Evolutionary conservation across 768 basidiomycete genomes (phyloP), one percentile per base, ranked within the genome.

Genomic region (Tricholoma terreum): DNA sequence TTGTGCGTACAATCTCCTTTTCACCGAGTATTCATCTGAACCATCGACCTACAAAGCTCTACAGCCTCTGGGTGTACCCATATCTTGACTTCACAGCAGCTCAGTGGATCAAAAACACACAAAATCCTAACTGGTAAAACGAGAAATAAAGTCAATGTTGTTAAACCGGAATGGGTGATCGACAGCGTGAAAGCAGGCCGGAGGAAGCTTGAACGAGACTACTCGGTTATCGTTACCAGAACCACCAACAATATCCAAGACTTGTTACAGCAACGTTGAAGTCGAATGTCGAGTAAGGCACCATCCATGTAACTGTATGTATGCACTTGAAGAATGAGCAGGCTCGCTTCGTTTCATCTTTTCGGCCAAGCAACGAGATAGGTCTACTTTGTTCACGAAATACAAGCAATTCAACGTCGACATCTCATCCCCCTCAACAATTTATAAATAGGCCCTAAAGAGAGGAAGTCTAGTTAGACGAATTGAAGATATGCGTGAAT

Each of bases 31-130:
- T 48, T 53, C 15, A 49, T 55, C 50, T 42, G 55, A 55, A 38
- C 36, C 27, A 43, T 27, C 52, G 61, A 53, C 59, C 54, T 59
- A 17, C 21, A 2, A 63, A 91, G 89, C 60, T 71, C 70, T 52
- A 77, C 76, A 24, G 74, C 84, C 12, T 83, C 84, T 15, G 80
- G 80, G 9, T 86, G 86, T 46, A 93, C 92, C 6, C 92, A 94
- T 67, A 85, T 94, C 51, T 65, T 94, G 36, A 88, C 87, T 8
- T 91, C 90, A 6, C 82, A 84, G 60, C 80, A 80, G 53, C 75
- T 92, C 55, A 89, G 79, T 63, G 89, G 80, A 15, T 81, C 83
- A 24, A 93, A 93, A 70, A 86, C 81, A 2, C 84, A 92, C 57
- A 84, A 78, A 63, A 63, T 85, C 51, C 70, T 92, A 54, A 82